These are phyloP conservation scores for Pseudonitzschia multiseries DNA, from an alignment of 108 stramenopile species.

Conservation along the genomic window DNA sequence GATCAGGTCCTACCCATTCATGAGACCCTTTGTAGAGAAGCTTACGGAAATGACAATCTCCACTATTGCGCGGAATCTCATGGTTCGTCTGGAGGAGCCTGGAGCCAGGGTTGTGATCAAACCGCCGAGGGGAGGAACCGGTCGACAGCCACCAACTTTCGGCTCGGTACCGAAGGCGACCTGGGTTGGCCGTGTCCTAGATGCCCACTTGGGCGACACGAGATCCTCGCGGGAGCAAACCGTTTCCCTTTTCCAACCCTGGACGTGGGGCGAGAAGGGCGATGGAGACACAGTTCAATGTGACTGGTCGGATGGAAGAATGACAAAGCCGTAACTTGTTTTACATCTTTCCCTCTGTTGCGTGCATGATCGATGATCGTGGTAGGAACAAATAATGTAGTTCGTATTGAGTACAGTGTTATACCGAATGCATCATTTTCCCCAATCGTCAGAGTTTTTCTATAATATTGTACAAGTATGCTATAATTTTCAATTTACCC, in stretches of 20 bases:
- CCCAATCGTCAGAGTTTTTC: too few species aligned
- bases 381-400: too few species aligned
- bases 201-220: conserved; percentile 31
- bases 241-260: conserved; percentile 40
- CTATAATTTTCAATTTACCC: too few species aligned
- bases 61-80: conserved; percentile 40
- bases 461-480: too few species aligned
- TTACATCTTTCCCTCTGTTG: too few species aligned
- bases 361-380: too few species aligned
- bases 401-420: too few species aligned
- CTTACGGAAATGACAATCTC: conserved; percentile 42
- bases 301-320: conserved; percentile 22
- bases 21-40: conserved; percentile 37
- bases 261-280: conserved; percentile 48
- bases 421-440: too few species aligned
- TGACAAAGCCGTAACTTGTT: background rate
- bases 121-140: conserved; percentile 19
- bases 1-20: conserved; percentile 35
- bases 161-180: conserved; percentile 35
- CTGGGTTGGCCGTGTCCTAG: conserved; percentile 52
- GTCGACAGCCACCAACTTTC: conserved; percentile 27
- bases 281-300: conserved; percentile 21
- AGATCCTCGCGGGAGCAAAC: conserved; percentile 34
- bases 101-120: conserved; percentile 32
- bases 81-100: conserved; percentile 35